These are phyloP conservation scores for Exserohilum turcica DNA, from an alignment of 2,329 filamentous ascomycete species.

Conservation along the genomic window DNA sequence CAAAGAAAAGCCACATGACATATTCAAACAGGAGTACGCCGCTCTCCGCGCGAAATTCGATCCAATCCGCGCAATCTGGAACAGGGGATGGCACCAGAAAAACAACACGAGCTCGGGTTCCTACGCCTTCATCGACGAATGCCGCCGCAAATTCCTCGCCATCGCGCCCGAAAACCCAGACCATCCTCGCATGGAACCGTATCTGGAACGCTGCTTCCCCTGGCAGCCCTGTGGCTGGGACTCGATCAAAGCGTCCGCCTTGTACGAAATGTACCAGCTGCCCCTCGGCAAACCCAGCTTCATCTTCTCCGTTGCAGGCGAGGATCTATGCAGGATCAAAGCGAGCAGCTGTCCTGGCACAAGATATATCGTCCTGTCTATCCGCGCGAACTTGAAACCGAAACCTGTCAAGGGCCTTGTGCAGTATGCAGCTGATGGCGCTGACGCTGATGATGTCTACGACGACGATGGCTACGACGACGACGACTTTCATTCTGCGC, in stretches of 20 bases:
- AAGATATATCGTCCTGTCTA: conserved; percentile 19
- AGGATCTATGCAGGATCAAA: conserved; percentile 49
- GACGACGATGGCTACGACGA: conserved; percentile 24
- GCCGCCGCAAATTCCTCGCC: conserved; percentile 25
- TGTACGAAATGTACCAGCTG: conserved; percentile 37
- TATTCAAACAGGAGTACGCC: conserved; percentile 19
- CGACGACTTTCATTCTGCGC: conserved; percentile 24
- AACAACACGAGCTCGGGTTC: conserved; percentile 9
- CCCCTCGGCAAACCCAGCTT: conserved; percentile 31
- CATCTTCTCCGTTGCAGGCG: conserved; percentile 49
- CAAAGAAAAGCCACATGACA: background rate
- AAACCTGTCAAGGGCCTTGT: conserved; percentile 31
- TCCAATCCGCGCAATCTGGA: conserved; percentile 16
- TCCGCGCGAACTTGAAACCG: conserved; percentile 41
- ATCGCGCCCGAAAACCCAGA: conserved; percentile 22
- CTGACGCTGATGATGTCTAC: conserved; percentile 13
- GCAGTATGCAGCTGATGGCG: conserved; percentile 17
- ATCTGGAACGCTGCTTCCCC: conserved; percentile 12
- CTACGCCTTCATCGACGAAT: conserved; percentile 22
- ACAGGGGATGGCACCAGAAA: background rate
- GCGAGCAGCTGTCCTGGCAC: conserved; percentile 15
- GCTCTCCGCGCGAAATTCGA: conserved; percentile 2
- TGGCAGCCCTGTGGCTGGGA: conserved; percentile 46
- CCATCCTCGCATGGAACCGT: conserved; percentile 16
- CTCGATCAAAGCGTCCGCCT: conserved; percentile 52